Base-by-base conservation (phyloP, 192 early-diverging fungal species). In the Entrophospora sp. region DNA sequence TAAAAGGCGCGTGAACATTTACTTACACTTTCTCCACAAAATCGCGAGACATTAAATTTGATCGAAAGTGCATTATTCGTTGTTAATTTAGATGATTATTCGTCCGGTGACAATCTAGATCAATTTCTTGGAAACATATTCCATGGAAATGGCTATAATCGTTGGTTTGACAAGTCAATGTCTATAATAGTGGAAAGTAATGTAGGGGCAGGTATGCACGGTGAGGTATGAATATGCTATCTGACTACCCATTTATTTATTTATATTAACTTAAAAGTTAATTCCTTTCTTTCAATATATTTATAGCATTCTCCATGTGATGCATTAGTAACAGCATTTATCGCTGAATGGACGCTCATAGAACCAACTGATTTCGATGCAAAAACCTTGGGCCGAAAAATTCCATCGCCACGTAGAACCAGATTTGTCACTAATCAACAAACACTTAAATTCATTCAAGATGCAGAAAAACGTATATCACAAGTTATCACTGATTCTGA, bases 131-230 rank as follows among this genome's bases (percentile, higher is more conserved):
- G 78, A 36, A 79, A 71, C 60, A 74, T 69, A 1, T 84, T 88
- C 67, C 83, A 89, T 61, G 83, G 79, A 27, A 74, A 70, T 14
- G 91, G 89, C 1, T 85, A 82, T 71, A 95, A 95, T 69, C 79
- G 93, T 1, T 95, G 93, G 93, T 91, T 87, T 66, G 93, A 95
- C 75, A 95, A 92, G 73, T 79, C 77, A 6, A 58, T 89, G 16
- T 83, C 74, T n/a, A 59, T 90, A 22, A 71, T 82, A 38, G 76
- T 92, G 45, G 86, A 87, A 49, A 81, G 85, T 59, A 89, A 90
- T 71, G 93, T 89, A 43, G 70, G 81, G 13, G 79, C 76, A 13
- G 77, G 74, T 2, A 74, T 83, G 27, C 59, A 81, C 36, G 87
- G 87, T 24, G 87, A 89, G 35, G 68, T 71, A 38, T 42, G 34